Conservation (phyloP, 176 grass and related monocot species). For the Elymus sibiricus region DNA sequence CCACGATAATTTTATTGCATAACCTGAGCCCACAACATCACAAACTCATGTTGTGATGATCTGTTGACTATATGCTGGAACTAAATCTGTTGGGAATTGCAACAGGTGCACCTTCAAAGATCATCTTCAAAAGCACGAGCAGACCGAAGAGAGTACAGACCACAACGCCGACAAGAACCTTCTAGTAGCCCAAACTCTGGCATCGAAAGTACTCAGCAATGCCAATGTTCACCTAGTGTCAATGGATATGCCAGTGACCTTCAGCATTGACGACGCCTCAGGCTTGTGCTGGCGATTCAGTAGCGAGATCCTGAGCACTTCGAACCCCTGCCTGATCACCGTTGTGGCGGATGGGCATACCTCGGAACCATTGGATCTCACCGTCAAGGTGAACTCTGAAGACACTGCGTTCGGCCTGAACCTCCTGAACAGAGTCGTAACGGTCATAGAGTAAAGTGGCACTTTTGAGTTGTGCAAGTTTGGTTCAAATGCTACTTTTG, state of each 20-base stretch:
- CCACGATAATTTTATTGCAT: not conserved
- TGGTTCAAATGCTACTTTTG: not conserved
- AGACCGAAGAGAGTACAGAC: constrained; percentile 17
- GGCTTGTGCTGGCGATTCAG: constrained; percentile 80
- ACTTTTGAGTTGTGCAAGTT: not conserved
- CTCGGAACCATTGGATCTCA: constrained; percentile 51
- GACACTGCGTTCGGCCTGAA: constrained; percentile 79
- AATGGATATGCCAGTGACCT: constrained; percentile 84
- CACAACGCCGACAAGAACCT: constrained; percentile 58
- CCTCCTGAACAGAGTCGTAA: constrained; percentile 60
- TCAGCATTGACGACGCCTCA: constrained; percentile 61
- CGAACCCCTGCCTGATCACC: constrained; percentile 65
- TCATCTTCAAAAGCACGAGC: constrained; percentile 58
- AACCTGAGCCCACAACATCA: not conserved
- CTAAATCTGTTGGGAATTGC: constrained; percentile 21
- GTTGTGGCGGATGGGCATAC: constrained; percentile 47
- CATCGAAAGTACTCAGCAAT: constrained; percentile 72
- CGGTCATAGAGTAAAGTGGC: constrained; percentile 53
- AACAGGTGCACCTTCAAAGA: constrained; percentile 79
- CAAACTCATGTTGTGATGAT: not conserved
- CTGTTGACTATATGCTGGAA: not conserved
- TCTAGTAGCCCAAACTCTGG: constrained; percentile 54
- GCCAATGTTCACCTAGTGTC: constrained; percentile 69
- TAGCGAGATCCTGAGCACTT: constrained; percentile 52
- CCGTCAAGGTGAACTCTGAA: constrained; percentile 77